A percentile compares a stretch with the other conserved stretches of the same genome.
These are phyloP conservation scores for Phytophthora hybrid DNA, from an alignment of 352 stramenopile genomes.

Conservation along the genomic window DNA sequence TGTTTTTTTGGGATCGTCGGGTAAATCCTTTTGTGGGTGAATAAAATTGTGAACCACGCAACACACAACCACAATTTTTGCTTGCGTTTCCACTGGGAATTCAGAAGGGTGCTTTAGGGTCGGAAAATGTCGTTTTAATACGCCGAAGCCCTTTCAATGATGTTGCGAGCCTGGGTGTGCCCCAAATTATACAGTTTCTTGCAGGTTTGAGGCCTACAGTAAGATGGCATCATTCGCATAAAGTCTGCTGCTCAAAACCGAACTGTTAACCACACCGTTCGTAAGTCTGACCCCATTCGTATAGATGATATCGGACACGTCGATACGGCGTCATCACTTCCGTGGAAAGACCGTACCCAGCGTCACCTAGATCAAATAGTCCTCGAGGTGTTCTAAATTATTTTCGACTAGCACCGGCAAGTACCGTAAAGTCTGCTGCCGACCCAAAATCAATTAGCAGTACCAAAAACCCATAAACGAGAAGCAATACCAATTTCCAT, in stretches of 20 bases:
- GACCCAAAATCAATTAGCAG: constrained; percentile 5
- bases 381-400: constrained; percentile 9
- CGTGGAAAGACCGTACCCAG: constrained; percentile 24
- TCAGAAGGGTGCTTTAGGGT: constrained; percentile 9
- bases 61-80: constrained; percentile 20
- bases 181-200: constrained; percentile 34
- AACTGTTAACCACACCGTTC: constrained; percentile 4
- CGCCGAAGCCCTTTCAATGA: constrained; percentile 31
- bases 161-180: constrained; percentile 28
- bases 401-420: constrained; percentile 6
- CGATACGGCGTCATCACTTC: constrained; percentile 30
- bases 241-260: no score
- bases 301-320: constrained; percentile 28
- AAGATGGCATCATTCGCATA: no score
- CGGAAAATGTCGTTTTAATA: constrained; percentile 25
- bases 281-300: constrained; percentile 20
- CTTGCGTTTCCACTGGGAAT: constrained; percentile 14
- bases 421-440: constrained; percentile 19
- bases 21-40: not conserved
- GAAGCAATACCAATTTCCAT: not conserved
- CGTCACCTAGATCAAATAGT: constrained; percentile 32
- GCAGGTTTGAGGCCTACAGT: constrained; percentile 22
- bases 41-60: constrained; percentile 32
- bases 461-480: not conserved
- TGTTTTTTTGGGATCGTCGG: constrained; percentile 7